phyloP scores from a whole-genome alignment of 2,329 filamentous ascomycete species.

The Xylaria sp. region DNA sequence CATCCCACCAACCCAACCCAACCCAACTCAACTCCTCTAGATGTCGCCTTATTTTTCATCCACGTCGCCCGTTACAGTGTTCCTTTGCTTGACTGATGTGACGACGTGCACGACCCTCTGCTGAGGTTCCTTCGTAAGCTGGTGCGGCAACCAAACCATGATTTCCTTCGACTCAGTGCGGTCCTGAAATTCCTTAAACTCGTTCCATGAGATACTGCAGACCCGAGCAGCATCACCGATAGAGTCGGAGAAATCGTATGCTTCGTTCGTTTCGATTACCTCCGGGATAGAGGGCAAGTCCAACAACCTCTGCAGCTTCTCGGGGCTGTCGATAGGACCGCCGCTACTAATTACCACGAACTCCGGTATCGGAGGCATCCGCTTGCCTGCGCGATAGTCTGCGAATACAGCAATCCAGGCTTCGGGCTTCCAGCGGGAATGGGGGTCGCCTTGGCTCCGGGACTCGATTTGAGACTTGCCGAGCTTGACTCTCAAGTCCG shows the following conservation, averaged over 20 bases:
- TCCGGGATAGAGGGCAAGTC: background rate
- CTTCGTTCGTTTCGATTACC: background rate
- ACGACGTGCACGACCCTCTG: background rate
- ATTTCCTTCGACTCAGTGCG: background rate
- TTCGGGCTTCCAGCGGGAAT: background rate
- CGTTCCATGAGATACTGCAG: background rate
- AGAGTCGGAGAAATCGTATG: background rate
- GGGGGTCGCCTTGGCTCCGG: background rate
- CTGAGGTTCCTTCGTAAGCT: background rate
- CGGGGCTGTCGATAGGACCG: constrained; percentile 1
- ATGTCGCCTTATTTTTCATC: background rate
- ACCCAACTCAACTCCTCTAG: background rate
- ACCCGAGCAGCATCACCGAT: background rate
- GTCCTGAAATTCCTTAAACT: background rate
- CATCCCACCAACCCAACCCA: too few relatives aligned
- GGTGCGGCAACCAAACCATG: background rate
- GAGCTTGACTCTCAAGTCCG: constrained; percentile 6
- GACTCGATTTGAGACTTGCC: background rate
- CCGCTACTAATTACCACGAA: background rate
- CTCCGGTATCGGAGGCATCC: background rate
- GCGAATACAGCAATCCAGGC: background rate
- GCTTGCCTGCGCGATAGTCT: background rate
- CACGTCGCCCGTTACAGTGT: background rate
- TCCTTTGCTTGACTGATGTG: background rate
- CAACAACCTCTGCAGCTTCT: background rate